Conservation (phyloP, 768 basidiomycete species). For the Pleurotus djamor region DNA sequence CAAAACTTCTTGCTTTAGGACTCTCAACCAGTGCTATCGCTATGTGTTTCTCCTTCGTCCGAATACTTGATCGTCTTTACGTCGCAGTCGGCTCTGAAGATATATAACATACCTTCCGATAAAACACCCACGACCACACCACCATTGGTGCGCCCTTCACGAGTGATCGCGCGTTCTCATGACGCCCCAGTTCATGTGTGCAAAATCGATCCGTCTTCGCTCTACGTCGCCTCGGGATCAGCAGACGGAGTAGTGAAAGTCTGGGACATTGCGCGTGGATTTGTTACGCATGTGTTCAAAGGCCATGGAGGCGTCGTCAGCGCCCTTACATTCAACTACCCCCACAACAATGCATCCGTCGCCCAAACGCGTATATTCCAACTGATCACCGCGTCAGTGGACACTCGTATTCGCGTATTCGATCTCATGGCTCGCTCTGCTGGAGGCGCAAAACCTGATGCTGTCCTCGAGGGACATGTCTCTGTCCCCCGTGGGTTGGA, state of each 20-base stretch:
- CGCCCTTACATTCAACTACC: constrained; percentile 84
- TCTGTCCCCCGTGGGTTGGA: constrained; percentile 92
- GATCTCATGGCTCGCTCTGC: constrained; percentile 69
- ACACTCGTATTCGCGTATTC: constrained; percentile 91
- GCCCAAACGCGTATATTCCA: constrained; percentile 58
- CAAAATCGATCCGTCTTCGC: constrained; percentile 78
- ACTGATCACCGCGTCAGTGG: constrained; percentile 88
- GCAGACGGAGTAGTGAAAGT: constrained; percentile 98
- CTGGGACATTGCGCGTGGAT: constrained; percentile 88
- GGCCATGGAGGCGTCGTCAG: constrained; percentile 98
- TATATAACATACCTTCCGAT: constrained; percentile 72
- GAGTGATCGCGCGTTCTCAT: constrained; percentile 82
- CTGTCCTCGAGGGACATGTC: constrained; percentile 92
- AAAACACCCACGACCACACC: constrained; percentile 30
- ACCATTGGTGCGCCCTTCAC: constrained; percentile 64
- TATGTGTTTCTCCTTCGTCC: constrained; percentile 77
- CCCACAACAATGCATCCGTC: constrained; percentile 52
- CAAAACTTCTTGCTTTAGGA: constrained; percentile 48
- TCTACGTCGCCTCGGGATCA: constrained; percentile 92
- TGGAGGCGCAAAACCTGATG: constrained; percentile 61
- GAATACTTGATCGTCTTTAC: constrained; percentile 80
- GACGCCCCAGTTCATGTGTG: constrained; percentile 94
- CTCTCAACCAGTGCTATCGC: constrained; percentile 77
- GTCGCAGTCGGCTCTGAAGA: constrained; percentile 73
- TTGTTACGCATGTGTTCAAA: constrained; percentile 91